These are phyloP conservation scores for Ricinus communis DNA, from an alignment of 345 rosid species.

Conservation along the genomic window DNA sequence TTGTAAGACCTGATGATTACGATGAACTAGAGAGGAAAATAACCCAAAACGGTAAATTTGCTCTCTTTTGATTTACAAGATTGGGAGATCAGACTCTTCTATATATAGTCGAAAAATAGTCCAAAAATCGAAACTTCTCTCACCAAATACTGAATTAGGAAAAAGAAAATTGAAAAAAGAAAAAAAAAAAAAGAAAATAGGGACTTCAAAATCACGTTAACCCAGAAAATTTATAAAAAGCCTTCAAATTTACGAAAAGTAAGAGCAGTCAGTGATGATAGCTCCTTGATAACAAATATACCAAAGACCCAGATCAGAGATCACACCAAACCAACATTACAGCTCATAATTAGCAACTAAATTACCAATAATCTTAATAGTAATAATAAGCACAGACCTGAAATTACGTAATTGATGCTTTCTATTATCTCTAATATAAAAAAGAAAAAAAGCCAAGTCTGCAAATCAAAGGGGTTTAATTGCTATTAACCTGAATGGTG, in stretches of 20 bases:
- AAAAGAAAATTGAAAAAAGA: background rate
- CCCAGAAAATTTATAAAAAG: constrained; percentile 19
- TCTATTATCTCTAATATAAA: too few species aligned
- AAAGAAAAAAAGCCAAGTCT: too few species aligned
- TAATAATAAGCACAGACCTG: background rate
- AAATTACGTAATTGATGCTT: background rate
- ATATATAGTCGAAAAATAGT: constrained; percentile 39
- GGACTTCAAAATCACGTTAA: constrained; percentile 20
- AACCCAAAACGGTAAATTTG: background rate
- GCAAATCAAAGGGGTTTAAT: too few species aligned
- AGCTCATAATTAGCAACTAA: background rate
- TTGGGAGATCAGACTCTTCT: constrained; percentile 25
- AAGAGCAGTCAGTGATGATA: constrained; percentile 20
- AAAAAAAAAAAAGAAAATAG: background rate
- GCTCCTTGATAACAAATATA: constrained; percentile 34
- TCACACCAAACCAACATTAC: constrained; percentile 29
- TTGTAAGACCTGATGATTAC: background rate
- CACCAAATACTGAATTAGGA: constrained; percentile 24
- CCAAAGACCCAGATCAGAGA: constrained; percentile 14
- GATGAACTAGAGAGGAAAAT: constrained; percentile 6
- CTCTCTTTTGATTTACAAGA: constrained; percentile 28
- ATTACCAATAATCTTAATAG: too few species aligned
- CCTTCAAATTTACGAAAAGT: constrained; percentile 51
- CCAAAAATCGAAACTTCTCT: constrained; percentile 28
- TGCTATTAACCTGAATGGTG: too few species aligned